Percentiles rank a stretch among this genome's conserved stretches.
phyloP scores from a whole-genome alignment of 495 filamentous ascomycete genomes.

The Penicilliopsis zonata region DNA sequence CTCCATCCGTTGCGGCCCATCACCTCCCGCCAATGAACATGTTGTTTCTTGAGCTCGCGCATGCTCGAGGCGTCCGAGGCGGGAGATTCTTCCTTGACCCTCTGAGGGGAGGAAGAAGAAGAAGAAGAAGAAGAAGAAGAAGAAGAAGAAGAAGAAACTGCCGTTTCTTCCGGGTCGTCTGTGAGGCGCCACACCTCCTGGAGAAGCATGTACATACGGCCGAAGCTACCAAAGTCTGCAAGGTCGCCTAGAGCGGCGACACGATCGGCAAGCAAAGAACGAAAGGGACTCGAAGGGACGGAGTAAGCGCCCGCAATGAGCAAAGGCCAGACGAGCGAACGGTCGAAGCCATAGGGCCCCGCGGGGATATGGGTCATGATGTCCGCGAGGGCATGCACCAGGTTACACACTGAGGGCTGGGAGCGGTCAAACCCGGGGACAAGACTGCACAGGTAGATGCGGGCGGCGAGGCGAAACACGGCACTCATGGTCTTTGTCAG shows the following conservation, averaged over 20 bases:
- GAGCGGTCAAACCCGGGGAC: constrained; percentile 74
- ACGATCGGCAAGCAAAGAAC: constrained; percentile 61
- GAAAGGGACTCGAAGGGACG: constrained; percentile 56
- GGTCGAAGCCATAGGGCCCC: constrained; percentile 74
- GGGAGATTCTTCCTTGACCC: constrained; percentile 10
- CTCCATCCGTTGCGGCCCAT: constrained; percentile 90
- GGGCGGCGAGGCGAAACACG: constrained; percentile 82
- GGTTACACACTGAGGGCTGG: constrained; percentile 54
- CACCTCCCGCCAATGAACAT: constrained; percentile 87
- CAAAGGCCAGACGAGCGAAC: constrained; percentile 85
- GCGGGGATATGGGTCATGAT: constrained; percentile 68
- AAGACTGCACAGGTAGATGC: constrained; percentile 89
- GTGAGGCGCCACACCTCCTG: constrained; percentile 71
- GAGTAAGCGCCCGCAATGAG: constrained; percentile 74
- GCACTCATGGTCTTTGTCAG: constrained; percentile 77
- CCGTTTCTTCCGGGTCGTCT: constrained; percentile 47
- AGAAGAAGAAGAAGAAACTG: no score
- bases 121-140: background rate
- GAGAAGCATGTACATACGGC: constrained; percentile 66
- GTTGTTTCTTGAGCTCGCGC: constrained; percentile 33
- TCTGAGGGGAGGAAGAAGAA: constrained; percentile 5
- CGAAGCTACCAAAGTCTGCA: constrained; percentile 73
- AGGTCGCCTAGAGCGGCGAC: constrained; percentile 58
- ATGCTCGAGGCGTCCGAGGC: constrained; percentile 3
- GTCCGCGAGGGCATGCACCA: constrained; percentile 61